Evolutionary conservation across 805 yeast species (phyloP).

Genomic region (Candida krabiensis): DNA sequence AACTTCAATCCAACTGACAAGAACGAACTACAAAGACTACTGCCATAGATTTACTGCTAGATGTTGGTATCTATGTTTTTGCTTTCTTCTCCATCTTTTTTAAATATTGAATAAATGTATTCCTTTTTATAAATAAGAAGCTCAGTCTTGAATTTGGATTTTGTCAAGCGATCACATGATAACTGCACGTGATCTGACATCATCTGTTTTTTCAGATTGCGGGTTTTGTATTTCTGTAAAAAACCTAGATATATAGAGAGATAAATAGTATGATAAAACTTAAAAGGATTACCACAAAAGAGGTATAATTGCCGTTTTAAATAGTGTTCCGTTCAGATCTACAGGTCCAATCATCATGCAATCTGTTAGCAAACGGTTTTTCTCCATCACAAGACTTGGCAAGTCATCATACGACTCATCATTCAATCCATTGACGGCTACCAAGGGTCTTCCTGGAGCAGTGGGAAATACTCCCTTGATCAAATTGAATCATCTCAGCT

Average conservation of each 20-base stretch:
- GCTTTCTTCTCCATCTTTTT: no score
- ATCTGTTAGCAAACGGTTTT: conserved; percentile 12
- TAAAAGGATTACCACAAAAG: no score
- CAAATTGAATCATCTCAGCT: conserved; percentile 54
- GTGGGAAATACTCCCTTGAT: conserved; percentile 93
- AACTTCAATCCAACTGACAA: conserved; percentile 20
- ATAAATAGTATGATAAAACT: no score
- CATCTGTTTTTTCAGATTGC: conserved; percentile 4
- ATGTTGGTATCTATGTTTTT: no score
- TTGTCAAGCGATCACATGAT: background rate
- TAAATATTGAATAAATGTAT: conserved; percentile 2
- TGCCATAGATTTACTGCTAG: no score
- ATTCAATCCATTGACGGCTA: conserved; percentile 64
- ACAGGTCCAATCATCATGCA: conserved; percentile 1
- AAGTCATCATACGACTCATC: conserved; percentile 35
- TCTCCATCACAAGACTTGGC: conserved; percentile 14
- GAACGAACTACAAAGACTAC: conserved; percentile 28
- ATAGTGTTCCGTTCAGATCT: no score
- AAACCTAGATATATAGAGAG: no score
- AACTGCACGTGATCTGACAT: conserved; percentile 18
- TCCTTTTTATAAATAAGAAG: no score
- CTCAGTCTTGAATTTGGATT: no score
- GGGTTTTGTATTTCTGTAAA: background rate
- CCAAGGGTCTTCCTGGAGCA: conserved; percentile 73
- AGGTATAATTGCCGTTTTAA: no score